Evolutionary conservation across 2,329 filamentous ascomycete species (phyloP).

Genomic region (Pseudogymnoascus sp.): DNA sequence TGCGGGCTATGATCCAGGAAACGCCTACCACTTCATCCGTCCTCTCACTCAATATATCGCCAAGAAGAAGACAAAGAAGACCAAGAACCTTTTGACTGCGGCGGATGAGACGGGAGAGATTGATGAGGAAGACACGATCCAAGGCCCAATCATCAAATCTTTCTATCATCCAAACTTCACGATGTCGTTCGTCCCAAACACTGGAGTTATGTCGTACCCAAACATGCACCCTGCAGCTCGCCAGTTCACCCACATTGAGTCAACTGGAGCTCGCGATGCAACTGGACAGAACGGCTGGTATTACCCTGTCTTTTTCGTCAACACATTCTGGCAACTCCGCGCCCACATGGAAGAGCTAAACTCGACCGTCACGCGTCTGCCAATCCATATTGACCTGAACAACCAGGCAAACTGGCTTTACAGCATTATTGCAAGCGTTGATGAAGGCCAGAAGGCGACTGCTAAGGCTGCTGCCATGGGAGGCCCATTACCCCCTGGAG

Average conservation of each 20-base stretch:
- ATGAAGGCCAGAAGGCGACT: constrained; percentile 78
- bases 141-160: constrained; percentile 64
- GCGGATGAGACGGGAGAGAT: constrained; percentile 41
- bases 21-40: constrained; percentile 74
- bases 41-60: constrained; percentile 83
- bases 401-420: constrained; percentile 88
- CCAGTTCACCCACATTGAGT: constrained; percentile 71
- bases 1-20: constrained; percentile 61
- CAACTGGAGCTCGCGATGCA: constrained; percentile 70
- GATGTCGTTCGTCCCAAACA: constrained; percentile 74
- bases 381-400: constrained; percentile 73
- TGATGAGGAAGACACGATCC: constrained; percentile 39
- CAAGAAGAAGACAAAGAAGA: constrained; percentile 85
- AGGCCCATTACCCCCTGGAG: constrained; percentile 51
- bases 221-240: constrained; percentile 64
- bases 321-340: constrained; percentile 94
- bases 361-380: constrained; percentile 72
- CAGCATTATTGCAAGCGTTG: constrained; percentile 71
- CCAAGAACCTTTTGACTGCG: constrained; percentile 66
- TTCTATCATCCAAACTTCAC: constrained; percentile 96
- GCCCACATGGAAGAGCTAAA: constrained; percentile 89
- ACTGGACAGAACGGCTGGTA: constrained; percentile 91
- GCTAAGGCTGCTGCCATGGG: constrained; percentile 63
- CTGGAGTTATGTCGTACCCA: constrained; percentile 59
- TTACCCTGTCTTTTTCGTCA: constrained; percentile 79